Evolutionary conservation across 495 filamentous ascomycete species (phyloP), one percentile per base, ranked within the genome.

Genomic region (Cercophora newfieldiana): DNA sequence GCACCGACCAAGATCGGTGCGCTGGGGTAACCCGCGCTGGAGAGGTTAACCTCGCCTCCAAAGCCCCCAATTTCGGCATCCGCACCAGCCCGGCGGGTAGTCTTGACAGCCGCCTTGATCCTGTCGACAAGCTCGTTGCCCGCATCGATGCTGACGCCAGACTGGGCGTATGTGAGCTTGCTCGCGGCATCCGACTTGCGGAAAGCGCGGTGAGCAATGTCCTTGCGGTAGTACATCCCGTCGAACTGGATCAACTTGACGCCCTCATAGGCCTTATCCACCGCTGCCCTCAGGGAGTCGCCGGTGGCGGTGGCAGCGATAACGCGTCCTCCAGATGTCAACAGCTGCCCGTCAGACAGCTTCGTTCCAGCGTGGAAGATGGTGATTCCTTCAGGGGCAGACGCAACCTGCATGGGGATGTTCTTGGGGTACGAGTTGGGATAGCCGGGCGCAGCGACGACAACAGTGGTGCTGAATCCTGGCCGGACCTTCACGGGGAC

Each of bases 281-380:
- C 89, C 1, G 95, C 96, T 60, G 89, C 87, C 69, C 91, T 87
- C 2, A 99, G 85, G 4, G 79, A 75, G 53, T 88, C 88, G 0
- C 90, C 95, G 1, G 85, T 90, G 6, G 94, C 90, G 49, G 89
- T 95, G 1, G 91, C 86, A 1, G 96, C 95, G 71, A 98, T 96
- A 30, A 98, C 95, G 51, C 95, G 88, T 2, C 95, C 96, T 26
- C 95, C 95, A 3, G 90, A 82, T 7, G 92, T 94, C 68, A 87
- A 79, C 2, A 97, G 81, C 69, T 86, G 80, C 49, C 83, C 84
- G 47, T 85, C 64, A 1, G 78, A 75, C 18, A 92, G 74, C 47
- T 84, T 85, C 2, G 96, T 99, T 24, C 95, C 96, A 7, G 95
- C 96, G 75, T 99, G 95, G 85, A 99, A 99, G 63, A 98, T 88